Conservation (phyloP, 352 stramenopile genomes). For the Globisporangium paroecandrum region DNA sequence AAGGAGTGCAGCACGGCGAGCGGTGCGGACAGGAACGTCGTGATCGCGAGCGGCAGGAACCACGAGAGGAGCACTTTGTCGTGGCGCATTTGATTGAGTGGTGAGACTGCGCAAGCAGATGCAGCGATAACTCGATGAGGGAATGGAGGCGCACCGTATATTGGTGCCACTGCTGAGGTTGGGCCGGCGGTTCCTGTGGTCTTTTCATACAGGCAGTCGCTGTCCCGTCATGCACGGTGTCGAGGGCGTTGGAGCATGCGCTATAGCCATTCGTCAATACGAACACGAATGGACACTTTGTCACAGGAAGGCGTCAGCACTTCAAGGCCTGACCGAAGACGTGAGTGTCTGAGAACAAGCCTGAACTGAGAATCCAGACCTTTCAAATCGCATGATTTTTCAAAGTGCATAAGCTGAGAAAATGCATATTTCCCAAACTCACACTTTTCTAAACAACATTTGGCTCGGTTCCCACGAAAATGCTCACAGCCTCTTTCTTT, state of each 20-base stretch:
- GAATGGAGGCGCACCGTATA: too few species aligned
- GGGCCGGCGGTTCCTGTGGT: not conserved
- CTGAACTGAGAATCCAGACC: too few species aligned
- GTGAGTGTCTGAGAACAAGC: not conserved
- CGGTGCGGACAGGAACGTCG: not conserved
- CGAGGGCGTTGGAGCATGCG: not conserved
- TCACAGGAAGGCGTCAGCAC: not conserved
- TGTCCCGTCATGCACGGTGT: not conserved
- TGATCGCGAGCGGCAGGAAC: not conserved
- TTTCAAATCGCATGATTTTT: too few species aligned
- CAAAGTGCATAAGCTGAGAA: too few species aligned
- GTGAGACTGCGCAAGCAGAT: not conserved
- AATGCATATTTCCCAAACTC: too few species aligned
- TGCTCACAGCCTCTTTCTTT: too few species aligned
- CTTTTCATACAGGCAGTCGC: not conserved
- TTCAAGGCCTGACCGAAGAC: conserved; percentile 4
- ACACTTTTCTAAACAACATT: too few species aligned
- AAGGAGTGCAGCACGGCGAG: conserved; percentile 19
- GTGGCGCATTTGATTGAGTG: not conserved
- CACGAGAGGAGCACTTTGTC: conserved; percentile 1
- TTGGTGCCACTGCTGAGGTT: not conserved
- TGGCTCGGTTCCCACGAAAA: too few species aligned
- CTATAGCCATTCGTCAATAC: not conserved
- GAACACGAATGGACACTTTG: not conserved
- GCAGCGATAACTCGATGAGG: not conserved